phyloP scores from a whole-genome alignment of 2,329 filamentous ascomycete genomes.

The Leptodontidium sp. region DNA sequence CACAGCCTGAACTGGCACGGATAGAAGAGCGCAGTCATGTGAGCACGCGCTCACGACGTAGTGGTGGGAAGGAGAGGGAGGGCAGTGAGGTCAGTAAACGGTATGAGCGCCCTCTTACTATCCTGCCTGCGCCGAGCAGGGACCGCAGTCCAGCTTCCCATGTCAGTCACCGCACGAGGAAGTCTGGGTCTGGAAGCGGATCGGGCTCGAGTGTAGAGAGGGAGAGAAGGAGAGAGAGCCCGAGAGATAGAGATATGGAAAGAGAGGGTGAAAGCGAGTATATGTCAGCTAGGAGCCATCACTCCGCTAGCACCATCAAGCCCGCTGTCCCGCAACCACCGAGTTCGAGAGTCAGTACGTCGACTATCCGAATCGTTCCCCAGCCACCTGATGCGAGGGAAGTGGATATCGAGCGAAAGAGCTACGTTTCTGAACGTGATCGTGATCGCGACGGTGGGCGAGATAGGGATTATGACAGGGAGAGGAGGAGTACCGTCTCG shows the following conservation, averaged over 20 bases:
- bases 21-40: constrained; percentile 34
- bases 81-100: constrained; percentile 7
- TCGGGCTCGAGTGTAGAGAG: constrained; percentile 15
- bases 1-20: constrained; percentile 20
- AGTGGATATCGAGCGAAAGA: background rate
- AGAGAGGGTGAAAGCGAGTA: constrained; percentile 16
- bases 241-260: background rate
- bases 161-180: constrained; percentile 7
- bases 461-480: constrained; percentile 16
- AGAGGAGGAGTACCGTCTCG: constrained; percentile 18
- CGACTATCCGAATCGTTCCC: background rate
- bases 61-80: constrained; percentile 16
- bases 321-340: constrained; percentile 18
- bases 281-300: constrained; percentile 13
- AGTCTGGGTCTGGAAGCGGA: constrained; percentile 8
- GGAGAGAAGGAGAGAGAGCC: constrained; percentile 3
- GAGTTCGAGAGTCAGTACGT: constrained; percentile 4
- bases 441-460: constrained; percentile 3
- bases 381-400: background rate
- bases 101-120: constrained; percentile 15
- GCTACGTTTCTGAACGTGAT: constrained; percentile 18
- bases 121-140: constrained; percentile 13
- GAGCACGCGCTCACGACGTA: constrained; percentile 4
- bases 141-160: constrained; percentile 12
- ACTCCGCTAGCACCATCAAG: constrained; percentile 17